These are phyloP conservation scores for Dimocarpus longan DNA, from an alignment of 345 rosid genomes.

Conservation along the genomic window DNA sequence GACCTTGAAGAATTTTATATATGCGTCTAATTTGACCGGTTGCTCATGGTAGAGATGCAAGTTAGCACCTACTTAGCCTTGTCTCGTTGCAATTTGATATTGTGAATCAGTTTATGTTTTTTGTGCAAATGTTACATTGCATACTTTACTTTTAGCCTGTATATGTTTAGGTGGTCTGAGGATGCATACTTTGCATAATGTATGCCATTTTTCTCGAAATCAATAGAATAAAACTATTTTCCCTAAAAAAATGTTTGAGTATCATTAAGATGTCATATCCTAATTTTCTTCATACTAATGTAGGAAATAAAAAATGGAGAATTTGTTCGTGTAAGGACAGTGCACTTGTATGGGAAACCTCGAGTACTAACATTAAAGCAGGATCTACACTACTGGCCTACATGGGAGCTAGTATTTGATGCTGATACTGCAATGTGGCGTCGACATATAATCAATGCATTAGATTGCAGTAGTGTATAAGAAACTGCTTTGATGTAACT, in stretches of 20 bases:
- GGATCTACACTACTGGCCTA: constrained; percentile 96
- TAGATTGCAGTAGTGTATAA: constrained; percentile 28
- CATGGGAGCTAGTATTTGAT: constrained; percentile 88
- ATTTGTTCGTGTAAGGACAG: constrained; percentile 80
- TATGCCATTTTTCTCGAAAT: background rate
- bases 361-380: constrained; percentile 86
- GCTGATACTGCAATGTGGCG: constrained; percentile 77
- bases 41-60: no score
- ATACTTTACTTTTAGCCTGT: no score
- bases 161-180: no score
- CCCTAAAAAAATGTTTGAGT: background rate
- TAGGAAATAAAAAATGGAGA: constrained; percentile 84
- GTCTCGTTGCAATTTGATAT: no score
- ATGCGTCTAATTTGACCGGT: no score
- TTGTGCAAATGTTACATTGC: no score
- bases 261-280: background rate
- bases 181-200: no score
- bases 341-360: constrained; percentile 91
- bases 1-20: no score
- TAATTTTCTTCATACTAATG: constrained; percentile 7
- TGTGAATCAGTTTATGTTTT: no score
- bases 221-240: background rate
- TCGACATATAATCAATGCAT: constrained; percentile 58
- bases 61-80: no score
- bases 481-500: background rate